A percentile compares a stretch with the other conserved stretches of the same genome.
These are phyloP conservation scores for Suhomyces canberraensis DNA, from an alignment of 805 yeast species.

Conservation along the genomic window DNA sequence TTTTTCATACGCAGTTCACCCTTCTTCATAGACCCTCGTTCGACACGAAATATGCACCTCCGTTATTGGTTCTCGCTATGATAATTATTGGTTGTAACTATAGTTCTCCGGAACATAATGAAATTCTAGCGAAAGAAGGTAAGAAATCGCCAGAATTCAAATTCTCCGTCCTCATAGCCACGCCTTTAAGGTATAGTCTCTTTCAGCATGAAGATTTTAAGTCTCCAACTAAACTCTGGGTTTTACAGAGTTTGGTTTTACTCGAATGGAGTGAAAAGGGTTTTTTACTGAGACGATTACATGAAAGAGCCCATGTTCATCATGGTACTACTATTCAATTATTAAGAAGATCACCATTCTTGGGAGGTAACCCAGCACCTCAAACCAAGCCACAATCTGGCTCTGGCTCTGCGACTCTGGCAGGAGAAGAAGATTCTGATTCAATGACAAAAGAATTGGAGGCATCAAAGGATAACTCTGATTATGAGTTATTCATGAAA, in stretches of 20 bases:
- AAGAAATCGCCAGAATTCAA: conserved; percentile 32
- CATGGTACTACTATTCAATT: conserved; percentile 85
- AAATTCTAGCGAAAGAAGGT: conserved; percentile 15
- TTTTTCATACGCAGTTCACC: conserved; percentile 58
- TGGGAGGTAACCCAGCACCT: conserved; percentile 64
- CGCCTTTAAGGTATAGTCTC: conserved; percentile 64
- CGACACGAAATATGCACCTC: conserved; percentile 43
- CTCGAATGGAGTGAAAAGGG: conserved; percentile 81
- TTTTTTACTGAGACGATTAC: conserved; percentile 62
- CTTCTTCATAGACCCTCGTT: conserved; percentile 61
- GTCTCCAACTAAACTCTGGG: conserved; percentile 75
- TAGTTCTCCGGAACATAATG: conserved; percentile 16
- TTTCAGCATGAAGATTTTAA: conserved; percentile 70
- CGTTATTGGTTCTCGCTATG: conserved; percentile 53
- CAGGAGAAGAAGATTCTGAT: conserved; percentile 35
- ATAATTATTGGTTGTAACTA: conserved; percentile 53
- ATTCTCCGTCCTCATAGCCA: conserved; percentile 47
- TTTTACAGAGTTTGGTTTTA: conserved; percentile 68
- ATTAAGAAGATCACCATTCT: conserved; percentile 67
- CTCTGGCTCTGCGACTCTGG: conserved; percentile 26
- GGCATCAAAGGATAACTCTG: conserved; percentile 20
- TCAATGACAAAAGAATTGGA: conserved; percentile 10
- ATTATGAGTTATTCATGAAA: conserved; percentile 43
- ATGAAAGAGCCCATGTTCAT: conserved; percentile 80
- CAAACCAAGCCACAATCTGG: conserved; percentile 19